Percentiles rank a stretch among this genome's conserved stretches.
Evolutionary conservation across 148 eudicot species (phyloP).

Genomic region (Rhododendron vialii): DNA sequence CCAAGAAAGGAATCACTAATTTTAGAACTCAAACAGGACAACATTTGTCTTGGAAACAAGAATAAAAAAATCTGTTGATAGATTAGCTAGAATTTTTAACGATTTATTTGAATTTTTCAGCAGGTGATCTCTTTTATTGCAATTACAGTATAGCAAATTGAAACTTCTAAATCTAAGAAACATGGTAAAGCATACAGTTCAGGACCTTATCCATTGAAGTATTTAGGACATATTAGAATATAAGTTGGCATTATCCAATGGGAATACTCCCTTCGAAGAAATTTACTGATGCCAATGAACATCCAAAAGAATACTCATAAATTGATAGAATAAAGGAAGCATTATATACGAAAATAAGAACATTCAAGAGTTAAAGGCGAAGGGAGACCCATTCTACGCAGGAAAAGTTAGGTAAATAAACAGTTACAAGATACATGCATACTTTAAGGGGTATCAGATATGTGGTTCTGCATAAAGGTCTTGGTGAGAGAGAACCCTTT

Average conservation of each 20-base stretch:
- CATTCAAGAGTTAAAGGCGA: not conserved
- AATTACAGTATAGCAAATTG: not conserved
- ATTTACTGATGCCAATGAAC: not conserved
- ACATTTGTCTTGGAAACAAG: not conserved
- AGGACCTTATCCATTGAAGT: not conserved
- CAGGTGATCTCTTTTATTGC: not conserved
- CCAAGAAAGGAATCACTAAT: not conserved
- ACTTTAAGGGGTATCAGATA: not conserved
- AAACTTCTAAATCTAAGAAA: not conserved
- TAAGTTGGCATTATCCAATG: not conserved
- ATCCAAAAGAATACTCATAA: not conserved
- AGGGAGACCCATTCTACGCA: not conserved
- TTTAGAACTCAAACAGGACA: not conserved
- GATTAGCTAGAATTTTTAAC: not conserved
- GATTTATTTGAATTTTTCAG: not conserved
- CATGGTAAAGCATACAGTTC: not conserved
- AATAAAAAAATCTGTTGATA: not conserved
- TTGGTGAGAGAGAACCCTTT: not conserved
- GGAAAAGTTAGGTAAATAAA: not conserved
- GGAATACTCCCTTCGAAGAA: not conserved
- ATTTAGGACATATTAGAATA: not conserved
- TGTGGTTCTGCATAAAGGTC: not conserved
- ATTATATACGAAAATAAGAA: not conserved
- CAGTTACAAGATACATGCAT: not conserved
- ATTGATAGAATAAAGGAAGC: not conserved